Evolutionary conservation across 2,329 filamentous ascomycete genomes (phyloP).

Genomic region (Arthrinium puccinioides): DNA sequence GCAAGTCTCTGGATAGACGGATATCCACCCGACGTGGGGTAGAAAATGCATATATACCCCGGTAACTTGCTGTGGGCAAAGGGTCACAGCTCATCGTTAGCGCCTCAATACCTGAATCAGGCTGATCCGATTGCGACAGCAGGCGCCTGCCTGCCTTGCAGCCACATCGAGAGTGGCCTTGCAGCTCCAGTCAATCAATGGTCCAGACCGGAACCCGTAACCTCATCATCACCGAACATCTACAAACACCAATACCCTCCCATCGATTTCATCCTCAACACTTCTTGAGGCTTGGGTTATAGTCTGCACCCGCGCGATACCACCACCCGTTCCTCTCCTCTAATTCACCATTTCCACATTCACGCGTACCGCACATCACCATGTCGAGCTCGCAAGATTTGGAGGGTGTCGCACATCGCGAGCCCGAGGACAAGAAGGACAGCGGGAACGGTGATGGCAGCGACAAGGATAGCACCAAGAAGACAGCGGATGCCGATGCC

Average conservation of each 20-base stretch:
- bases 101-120: slow-evolving; percentile 14
- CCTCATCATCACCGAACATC: not conserved
- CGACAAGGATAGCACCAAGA: slow-evolving; percentile 45
- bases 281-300: no score
- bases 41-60: no score
- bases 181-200: not conserved
- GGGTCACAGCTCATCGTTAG: slow-evolving; percentile 1
- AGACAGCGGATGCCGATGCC: slow-evolving; percentile 62
- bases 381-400: slow-evolving; percentile 23
- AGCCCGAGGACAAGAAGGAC: slow-evolving; percentile 43
- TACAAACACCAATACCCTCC: not conserved
- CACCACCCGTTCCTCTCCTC: slow-evolving; percentile 3
- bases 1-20: no score
- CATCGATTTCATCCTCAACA: not conserved
- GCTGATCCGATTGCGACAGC: slow-evolving; percentile 15
- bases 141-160: slow-evolving; percentile 3
- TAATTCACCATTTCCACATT: not conserved
- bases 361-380: slow-evolving; percentile 6
- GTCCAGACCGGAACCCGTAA: slow-evolving; percentile 1
- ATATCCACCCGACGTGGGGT: no score
- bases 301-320: slow-evolving; percentile 2
- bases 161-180: not conserved
- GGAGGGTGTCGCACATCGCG: slow-evolving; percentile 17
- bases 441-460: slow-evolving; percentile 45
- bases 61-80: no score